Evolutionary conservation across 2,329 filamentous ascomycete species (phyloP).

Genomic region (Lachnellula hyalina): DNA sequence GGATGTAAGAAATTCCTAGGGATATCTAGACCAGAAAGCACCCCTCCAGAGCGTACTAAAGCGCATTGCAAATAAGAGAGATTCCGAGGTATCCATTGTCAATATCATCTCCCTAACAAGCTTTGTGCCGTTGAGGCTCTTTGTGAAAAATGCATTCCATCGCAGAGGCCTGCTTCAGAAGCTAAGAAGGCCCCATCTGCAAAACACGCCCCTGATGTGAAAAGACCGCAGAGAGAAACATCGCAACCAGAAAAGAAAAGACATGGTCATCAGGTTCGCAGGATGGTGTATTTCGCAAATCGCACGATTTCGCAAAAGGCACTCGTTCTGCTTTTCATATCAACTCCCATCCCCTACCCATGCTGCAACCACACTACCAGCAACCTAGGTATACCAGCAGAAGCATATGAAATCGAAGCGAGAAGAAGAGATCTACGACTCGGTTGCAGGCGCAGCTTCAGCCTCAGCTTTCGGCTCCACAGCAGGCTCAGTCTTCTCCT

Average conservation of each 20-base stretch:
- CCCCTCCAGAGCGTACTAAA: constrained; percentile 20
- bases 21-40: constrained; percentile 30
- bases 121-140: constrained; percentile 28
- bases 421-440: constrained; percentile 46
- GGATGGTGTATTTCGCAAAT: constrained; percentile 34
- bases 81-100: constrained; percentile 16
- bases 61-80: constrained; percentile 22
- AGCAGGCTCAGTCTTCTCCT: constrained; percentile 36
- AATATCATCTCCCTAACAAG: constrained; percentile 21
- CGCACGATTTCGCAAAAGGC: constrained; percentile 25
- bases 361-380: constrained; percentile 31
- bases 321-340: constrained; percentile 33
- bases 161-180: constrained; percentile 28
- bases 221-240: constrained; percentile 27
- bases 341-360: constrained; percentile 32
- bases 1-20: constrained; percentile 25
- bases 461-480: constrained; percentile 26
- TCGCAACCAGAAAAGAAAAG: constrained; percentile 32
- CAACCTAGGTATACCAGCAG: constrained; percentile 30
- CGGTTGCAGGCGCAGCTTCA: constrained; percentile 39
- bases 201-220: constrained; percentile 22
- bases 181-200: constrained; percentile 21
- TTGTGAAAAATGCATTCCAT: constrained; percentile 29
- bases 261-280: constrained; percentile 34
- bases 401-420: constrained; percentile 35